Conservation (phyloP, 208 protist species). For the Acanthamoeba divionensis region DNA sequence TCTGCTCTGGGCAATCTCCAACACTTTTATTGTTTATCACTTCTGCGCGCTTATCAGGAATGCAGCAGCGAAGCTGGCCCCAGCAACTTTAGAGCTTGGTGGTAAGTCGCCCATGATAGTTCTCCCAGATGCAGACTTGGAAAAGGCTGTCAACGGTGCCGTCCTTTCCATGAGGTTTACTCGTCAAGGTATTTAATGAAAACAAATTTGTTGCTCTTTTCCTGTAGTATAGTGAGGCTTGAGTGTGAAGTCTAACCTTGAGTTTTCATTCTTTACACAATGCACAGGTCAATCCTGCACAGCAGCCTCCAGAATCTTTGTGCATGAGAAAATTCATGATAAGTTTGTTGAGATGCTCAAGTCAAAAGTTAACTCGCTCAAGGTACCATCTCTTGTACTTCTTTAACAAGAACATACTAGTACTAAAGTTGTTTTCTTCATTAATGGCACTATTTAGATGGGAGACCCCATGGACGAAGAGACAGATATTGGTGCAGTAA, state of each 20-base stretch:
- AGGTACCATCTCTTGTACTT: background rate
- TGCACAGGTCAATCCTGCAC: background rate
- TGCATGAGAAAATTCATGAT: constrained; percentile 49
- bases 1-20: background rate
- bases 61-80: constrained; percentile 64
- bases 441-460: constrained; percentile 10
- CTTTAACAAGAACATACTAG: background rate
- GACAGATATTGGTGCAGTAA: constrained; percentile 52
- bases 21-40: background rate
- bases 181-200: background rate
- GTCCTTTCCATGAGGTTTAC: background rate
- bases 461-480: constrained; percentile 34
- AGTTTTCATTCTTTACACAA: too few relatives aligned
- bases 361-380: background rate
- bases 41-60: background rate
- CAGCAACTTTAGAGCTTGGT: constrained; percentile 85
- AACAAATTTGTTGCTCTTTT: too few relatives aligned
- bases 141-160: constrained; percentile 78
- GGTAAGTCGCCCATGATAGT: constrained; percentile 90
- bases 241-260: too few relatives aligned
- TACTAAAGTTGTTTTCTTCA: too few relatives aligned
- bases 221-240: too few relatives aligned
- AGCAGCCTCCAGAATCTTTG: constrained; percentile 32
- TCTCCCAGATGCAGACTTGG: constrained; percentile 83
- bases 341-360: constrained; percentile 35